Evolutionary conservation across 2,329 filamentous ascomycete species (phyloP), one percentile per base, ranked within the genome.

Genomic region (Colletotrichum sp.): DNA sequence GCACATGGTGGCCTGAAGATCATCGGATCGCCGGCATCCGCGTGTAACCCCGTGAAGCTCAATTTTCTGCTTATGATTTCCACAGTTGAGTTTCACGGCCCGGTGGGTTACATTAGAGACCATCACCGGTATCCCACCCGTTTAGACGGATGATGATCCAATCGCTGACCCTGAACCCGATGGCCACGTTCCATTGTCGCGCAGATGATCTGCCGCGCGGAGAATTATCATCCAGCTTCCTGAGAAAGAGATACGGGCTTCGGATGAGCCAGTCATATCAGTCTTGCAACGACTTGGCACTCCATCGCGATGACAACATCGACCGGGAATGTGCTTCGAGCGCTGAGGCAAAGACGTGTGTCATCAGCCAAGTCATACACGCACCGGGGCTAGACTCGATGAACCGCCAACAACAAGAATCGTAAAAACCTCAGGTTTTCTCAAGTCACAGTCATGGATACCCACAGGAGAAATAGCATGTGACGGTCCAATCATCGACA

Each of bases 201-300:
- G 34, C 34, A 34, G 62, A n/a, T 28, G 62, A 65, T 65, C 62
- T 44, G 32, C 62, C 62, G 62, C 32, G 62, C 62, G 34, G 21
- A 39, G 21, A 44, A 65, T 39, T 6, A 44, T 44, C 62, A 34
- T 65, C 34, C 62, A 44, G 32, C 62, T 12, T 32, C 59, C 28
- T 18, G 24, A 52, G 44, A 18, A 0, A 52, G 0, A 18, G 18
- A 36, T 8, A 36, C 21, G 26, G 16, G 26, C 0, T 32, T 63
- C 26, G 32, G 30, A 32, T 21, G 59, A 63, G 59, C 59, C 59
- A 21, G 59, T 21, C 59, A 4, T 16, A 9, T 36, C 59, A 32
- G 13, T 0, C 0, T 34, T 34, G 5, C 13, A 9, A 59, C 21
- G 55, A 59, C 24, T 28, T 59, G 55, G 55, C 15, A 2, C 44